Evolutionary conservation across 2,329 filamentous ascomycete species (phyloP).

Genomic region (Talaromyces sp.): DNA sequence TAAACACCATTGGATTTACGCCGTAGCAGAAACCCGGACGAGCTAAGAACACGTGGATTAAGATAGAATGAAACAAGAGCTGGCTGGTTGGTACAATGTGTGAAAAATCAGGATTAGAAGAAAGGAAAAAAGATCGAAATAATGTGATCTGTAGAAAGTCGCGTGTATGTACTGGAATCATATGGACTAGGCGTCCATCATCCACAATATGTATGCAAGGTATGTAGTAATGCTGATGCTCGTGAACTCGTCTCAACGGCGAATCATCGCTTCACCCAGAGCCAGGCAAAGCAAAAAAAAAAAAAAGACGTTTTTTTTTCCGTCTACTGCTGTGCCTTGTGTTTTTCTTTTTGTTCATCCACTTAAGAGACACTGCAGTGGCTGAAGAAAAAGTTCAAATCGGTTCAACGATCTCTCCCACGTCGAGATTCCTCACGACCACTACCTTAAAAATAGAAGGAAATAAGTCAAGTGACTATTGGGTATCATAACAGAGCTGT

Average conservation of each 20-base stretch:
- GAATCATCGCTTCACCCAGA: slow-evolving; percentile 1
- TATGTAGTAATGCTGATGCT: slow-evolving; percentile 10
- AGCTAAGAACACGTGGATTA: slow-evolving; percentile 6
- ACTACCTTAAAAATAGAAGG: slow-evolving; percentile 20
- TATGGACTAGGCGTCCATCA: background rate
- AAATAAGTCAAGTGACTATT: slow-evolving; percentile 35
- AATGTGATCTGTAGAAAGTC: slow-evolving; percentile 1
- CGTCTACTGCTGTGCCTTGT: background rate
- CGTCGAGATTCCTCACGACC: slow-evolving; percentile 1
- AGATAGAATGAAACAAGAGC: slow-evolving; percentile 1
- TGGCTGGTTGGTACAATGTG: slow-evolving; percentile 7
- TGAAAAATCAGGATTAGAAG: slow-evolving; percentile 1
- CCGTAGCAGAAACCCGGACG: slow-evolving; percentile 2
- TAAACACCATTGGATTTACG: background rate
- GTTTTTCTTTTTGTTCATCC: background rate
- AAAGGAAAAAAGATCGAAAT: background rate
- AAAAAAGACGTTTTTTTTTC: background rate
- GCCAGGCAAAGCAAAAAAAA: background rate
- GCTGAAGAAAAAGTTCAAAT: background rate
- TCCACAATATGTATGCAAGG: slow-evolving; percentile 7
- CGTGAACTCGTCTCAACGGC: slow-evolving; percentile 8
- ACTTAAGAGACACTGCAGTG: background rate
- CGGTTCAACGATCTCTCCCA: slow-evolving; percentile 1
- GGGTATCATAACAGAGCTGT: slow-evolving; percentile 45
- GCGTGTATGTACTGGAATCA: slow-evolving; percentile 11